A percentile compares a stretch with the other conserved stretches of the same genome.
Conservation (phyloP, 371 early-diverging fungal genomes). For the Smittium culicis region DNA sequence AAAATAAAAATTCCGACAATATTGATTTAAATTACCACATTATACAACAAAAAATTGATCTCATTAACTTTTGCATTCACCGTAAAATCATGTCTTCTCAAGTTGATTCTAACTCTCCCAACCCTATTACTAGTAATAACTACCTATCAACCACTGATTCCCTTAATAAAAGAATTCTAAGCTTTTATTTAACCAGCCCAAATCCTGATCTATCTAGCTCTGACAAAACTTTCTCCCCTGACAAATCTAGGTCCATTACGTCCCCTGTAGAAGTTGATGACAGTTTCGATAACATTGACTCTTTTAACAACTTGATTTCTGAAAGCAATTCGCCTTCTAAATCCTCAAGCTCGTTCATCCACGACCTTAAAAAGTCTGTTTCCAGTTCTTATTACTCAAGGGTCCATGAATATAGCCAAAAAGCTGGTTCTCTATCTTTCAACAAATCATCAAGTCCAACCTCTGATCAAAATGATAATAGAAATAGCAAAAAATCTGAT, state of each 20-base stretch:
- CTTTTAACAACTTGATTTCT: too few relatives aligned
- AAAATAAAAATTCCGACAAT: slow-evolving; percentile 13
- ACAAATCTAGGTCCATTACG: neutral
- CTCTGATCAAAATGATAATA: too few relatives aligned
- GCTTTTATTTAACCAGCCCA: neutral
- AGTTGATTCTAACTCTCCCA: neutral
- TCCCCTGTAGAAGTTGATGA: neutral
- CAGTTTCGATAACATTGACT: too few relatives aligned
- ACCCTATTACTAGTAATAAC: neutral
- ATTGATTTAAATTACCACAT: slow-evolving; percentile 60
- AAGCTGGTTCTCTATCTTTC: too few relatives aligned
- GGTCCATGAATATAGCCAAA: too few relatives aligned
- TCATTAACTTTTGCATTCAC: slow-evolving; percentile 77
- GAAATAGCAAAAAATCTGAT: too few relatives aligned
- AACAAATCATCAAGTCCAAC: too few relatives aligned
- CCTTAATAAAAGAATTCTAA: neutral
- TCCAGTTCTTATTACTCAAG: too few relatives aligned
- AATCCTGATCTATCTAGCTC: neutral
- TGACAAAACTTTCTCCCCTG: neutral
- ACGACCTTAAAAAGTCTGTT: too few relatives aligned
- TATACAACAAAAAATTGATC: slow-evolving; percentile 75
- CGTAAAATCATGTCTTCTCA: slow-evolving; percentile 19
- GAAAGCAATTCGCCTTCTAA: too few relatives aligned
- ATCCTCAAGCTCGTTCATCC: too few relatives aligned
- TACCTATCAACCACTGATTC: neutral